Evolutionary conservation across 768 basidiomycete species (phyloP).

Genomic region (Suillus subaureus): DNA sequence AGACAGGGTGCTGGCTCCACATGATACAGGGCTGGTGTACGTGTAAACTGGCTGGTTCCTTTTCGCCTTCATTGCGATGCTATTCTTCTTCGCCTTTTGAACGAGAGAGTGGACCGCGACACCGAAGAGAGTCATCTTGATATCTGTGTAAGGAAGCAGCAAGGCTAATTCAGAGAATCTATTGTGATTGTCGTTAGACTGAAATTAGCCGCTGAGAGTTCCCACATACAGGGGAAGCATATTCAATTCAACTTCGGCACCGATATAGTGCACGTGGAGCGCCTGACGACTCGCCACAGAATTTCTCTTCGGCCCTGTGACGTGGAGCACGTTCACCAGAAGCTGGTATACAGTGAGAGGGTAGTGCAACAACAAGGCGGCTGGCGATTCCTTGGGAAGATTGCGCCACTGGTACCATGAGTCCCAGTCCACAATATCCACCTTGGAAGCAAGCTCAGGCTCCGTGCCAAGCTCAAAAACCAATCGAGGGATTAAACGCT

Average conservation of each 20-base stretch:
- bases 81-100: constrained; percentile 32
- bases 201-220: neutral
- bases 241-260: constrained; percentile 42
- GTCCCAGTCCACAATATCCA: constrained; percentile 40
- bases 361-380: constrained; percentile 45
- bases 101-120: constrained; percentile 32
- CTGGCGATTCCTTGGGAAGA: constrained; percentile 44
- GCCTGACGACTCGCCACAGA: constrained; percentile 25
- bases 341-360: constrained; percentile 44
- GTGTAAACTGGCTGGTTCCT: constrained; percentile 31
- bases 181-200: constrained; percentile 4
- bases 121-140: constrained; percentile 45
- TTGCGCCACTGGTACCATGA: constrained; percentile 49
- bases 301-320: constrained; percentile 27
- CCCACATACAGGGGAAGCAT: constrained; percentile 42
- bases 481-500: constrained; percentile 34
- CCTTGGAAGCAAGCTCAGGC: constrained; percentile 27
- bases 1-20: constrained; percentile 40
- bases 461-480: constrained; percentile 31
- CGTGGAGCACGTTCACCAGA: constrained; percentile 35
- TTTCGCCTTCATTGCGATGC: constrained; percentile 33
- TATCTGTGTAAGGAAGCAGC: constrained; percentile 46
- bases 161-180: constrained; percentile 52
- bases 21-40: constrained; percentile 39
- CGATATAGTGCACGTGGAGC: constrained; percentile 40